phyloP scores from a whole-genome alignment of 768 basidiomycete species.

The Obba rivulosa region DNA sequence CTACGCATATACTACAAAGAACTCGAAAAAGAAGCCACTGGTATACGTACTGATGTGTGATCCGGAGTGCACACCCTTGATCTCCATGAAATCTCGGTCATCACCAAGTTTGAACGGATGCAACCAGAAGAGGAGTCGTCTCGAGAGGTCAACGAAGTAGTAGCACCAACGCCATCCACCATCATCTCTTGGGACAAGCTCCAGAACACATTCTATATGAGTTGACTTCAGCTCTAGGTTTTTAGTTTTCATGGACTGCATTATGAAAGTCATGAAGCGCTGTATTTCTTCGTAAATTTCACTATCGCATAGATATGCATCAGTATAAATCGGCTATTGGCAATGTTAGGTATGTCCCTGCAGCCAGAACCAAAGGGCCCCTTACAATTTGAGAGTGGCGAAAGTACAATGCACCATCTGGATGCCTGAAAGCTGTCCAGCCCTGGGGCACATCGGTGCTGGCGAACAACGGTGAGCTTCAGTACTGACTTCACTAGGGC shows the following conservation, averaged over 20 bases:
- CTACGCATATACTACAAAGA: neutral
- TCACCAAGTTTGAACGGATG: slow-evolving; percentile 33
- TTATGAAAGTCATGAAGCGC: slow-evolving; percentile 24
- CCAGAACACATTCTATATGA: slow-evolving; percentile 31
- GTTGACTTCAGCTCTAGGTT: no score
- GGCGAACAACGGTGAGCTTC: no score
- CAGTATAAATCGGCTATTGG: slow-evolving; percentile 47
- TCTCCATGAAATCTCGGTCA: slow-evolving; percentile 27
- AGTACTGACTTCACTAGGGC: no score
- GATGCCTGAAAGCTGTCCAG: slow-evolving; percentile 48
- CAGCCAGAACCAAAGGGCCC: neutral
- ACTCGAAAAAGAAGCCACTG: slow-evolving; percentile 8
- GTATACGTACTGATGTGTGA: slow-evolving; percentile 11
- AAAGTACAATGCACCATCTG: slow-evolving; percentile 60
- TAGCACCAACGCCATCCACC: slow-evolving; percentile 29
- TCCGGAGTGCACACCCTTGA: slow-evolving; percentile 2
- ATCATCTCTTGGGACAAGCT: slow-evolving; percentile 21
- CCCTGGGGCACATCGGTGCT: slow-evolving; percentile 10
- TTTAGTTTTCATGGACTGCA: slow-evolving; percentile 9
- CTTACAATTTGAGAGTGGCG: slow-evolving; percentile 40
- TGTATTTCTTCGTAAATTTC: slow-evolving; percentile 29
- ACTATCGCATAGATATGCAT: slow-evolving; percentile 44
- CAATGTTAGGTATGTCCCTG: neutral
- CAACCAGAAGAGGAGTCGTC: slow-evolving; percentile 52
- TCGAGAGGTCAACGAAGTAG: slow-evolving; percentile 48